These are phyloP conservation scores for Dipodascus geniculatus DNA, from an alignment of 805 yeast genomes.

Conservation along the genomic window DNA sequence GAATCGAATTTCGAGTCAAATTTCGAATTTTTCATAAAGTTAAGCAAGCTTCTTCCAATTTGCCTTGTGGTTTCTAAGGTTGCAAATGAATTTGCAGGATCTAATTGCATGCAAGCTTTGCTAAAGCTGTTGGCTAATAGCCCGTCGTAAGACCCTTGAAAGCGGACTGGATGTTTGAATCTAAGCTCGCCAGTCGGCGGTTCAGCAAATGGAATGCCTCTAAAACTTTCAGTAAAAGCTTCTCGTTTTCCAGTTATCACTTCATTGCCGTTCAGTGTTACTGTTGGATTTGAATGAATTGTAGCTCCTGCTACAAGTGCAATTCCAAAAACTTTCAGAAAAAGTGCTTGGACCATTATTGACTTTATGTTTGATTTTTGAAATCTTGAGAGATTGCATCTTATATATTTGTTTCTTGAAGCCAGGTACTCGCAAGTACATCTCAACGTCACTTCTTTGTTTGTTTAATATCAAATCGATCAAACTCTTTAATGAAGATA, in stretches of 20 bases:
- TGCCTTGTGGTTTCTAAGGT: not conserved
- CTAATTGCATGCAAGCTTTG: not conserved
- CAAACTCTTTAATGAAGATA: too few relatives aligned
- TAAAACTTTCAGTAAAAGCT: slow-evolving; percentile 1
- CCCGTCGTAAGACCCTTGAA: slow-evolving; percentile 9
- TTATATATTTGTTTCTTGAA: too few relatives aligned
- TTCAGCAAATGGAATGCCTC: slow-evolving; percentile 21
- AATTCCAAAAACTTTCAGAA: too few relatives aligned
- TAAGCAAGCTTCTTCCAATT: too few relatives aligned
- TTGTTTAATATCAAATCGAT: too few relatives aligned
- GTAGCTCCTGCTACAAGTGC: too few relatives aligned
- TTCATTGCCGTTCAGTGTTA: not conserved
- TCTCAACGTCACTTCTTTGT: too few relatives aligned
- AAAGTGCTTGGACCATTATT: too few relatives aligned
- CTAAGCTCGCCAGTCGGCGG: slow-evolving; percentile 21
- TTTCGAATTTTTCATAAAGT: slow-evolving; percentile 7
- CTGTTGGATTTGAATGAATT: too few relatives aligned
- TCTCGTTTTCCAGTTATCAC: not conserved
- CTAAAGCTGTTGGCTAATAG: slow-evolving; percentile 13
- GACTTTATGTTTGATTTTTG: too few relatives aligned
- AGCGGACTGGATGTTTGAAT: slow-evolving; percentile 17
- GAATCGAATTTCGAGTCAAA: slow-evolving; percentile 21
- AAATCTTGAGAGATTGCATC: too few relatives aligned
- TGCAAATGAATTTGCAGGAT: not conserved
- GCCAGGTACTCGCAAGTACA: too few relatives aligned